These are phyloP conservation scores for Tephrocybe sp. DNA, from an alignment of 768 basidiomycete genomes.

Conservation along the genomic window DNA sequence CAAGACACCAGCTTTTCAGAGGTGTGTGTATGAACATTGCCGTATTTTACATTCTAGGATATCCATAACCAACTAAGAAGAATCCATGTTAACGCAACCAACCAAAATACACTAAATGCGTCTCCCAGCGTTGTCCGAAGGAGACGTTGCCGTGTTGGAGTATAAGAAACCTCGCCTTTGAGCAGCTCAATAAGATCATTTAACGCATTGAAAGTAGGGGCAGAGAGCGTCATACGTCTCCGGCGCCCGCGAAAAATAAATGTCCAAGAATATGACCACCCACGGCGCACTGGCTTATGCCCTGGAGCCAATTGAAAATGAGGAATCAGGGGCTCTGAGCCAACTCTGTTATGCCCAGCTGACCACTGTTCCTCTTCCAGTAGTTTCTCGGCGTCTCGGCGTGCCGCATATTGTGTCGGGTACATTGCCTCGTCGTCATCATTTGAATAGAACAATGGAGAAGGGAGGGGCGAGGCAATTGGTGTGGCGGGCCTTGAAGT, in stretches of 20 bases:
- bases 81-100: constrained; percentile 31
- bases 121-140: constrained; percentile 36
- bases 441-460: constrained; percentile 27
- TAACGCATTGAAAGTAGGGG: constrained; percentile 32
- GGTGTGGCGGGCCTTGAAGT: constrained; percentile 43
- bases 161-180: constrained; percentile 12
- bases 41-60: constrained; percentile 11
- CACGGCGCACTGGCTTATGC: constrained; percentile 19
- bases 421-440: constrained; percentile 51
- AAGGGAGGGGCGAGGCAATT: constrained; percentile 33
- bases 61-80: constrained; percentile 36
- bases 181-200: constrained; percentile 14
- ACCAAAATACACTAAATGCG: constrained; percentile 34
- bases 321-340: constrained; percentile 15
- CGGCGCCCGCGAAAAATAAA: constrained; percentile 55
- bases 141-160: constrained; percentile 25
- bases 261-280: constrained; percentile 45
- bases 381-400: constrained; percentile 31
- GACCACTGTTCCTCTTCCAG: constrained; percentile 37
- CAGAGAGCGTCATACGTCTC: constrained; percentile 47
- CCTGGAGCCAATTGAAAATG: constrained; percentile 39
- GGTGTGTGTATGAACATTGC: constrained; percentile 3
- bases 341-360: constrained; percentile 18
- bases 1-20: constrained; percentile 5
- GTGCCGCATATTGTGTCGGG: constrained; percentile 45